A percentile compares a stretch with the other conserved stretches of the same genome.
Conservation (phyloP, 306 rosid species). For the Rosa multiflora region DNA sequence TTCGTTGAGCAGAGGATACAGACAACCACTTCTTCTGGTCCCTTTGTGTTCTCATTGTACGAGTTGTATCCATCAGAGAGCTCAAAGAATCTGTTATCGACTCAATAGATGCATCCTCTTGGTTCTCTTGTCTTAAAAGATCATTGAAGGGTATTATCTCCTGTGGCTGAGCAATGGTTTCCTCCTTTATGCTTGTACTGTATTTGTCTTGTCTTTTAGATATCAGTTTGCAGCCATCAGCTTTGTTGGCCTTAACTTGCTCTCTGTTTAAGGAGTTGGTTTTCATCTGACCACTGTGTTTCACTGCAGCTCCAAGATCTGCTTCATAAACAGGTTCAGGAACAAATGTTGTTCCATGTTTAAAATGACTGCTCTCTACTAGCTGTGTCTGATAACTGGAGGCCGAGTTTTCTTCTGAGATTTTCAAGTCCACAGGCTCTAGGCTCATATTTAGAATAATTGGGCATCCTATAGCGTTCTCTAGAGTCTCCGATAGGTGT, state of each 20-base stretch:
- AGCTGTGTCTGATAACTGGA: neutral
- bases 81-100: neutral
- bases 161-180: neutral
- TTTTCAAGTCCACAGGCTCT: neutral
- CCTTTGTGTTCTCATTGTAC: neutral
- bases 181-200: neutral
- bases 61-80: neutral
- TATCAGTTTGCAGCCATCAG: neutral
- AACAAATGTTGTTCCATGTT: neutral
- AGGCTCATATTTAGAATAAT: conserved; percentile 4
- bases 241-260: neutral
- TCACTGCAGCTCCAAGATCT: neutral
- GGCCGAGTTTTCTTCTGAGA: neutral
- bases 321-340: neutral
- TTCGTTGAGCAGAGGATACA: neutral
- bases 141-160: neutral
- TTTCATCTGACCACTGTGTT: neutral
- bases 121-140: neutral
- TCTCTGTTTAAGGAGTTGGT: neutral
- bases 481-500: neutral
- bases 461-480: neutral
- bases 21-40: neutral
- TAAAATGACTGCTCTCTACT: neutral
- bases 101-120: neutral
- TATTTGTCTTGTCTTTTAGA: neutral